Base-by-base conservation (phyloP, 768 basidiomycete species). In the Gelatoporia subvermispora region DNA sequence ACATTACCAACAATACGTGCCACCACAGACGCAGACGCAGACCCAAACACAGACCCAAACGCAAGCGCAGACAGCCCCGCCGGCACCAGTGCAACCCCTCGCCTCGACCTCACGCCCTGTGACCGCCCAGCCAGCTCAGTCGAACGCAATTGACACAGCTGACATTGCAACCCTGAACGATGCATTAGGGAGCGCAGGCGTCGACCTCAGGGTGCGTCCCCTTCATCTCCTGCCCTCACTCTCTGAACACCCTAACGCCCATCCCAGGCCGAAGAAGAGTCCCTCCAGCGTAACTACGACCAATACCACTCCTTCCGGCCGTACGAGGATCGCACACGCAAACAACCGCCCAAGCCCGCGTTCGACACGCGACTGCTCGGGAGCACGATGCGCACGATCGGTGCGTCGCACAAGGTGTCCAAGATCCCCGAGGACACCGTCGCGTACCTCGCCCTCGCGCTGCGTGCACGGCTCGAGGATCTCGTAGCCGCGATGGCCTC, bases 261-360 rank as follows among this genome's bases (percentile, higher is more conserved):
- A n/a, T n/a, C 35, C 2, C 58, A 93, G 88, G 91, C 91, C 0
- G 91, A 93, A 65, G 90, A 93, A 69, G 91, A 92, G 63, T 75
- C 78, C 3, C 68, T 92, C 4, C 87, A 90, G 55, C 75, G 85
- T 35, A 70, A 75, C 3, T 75, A 82, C 50, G 79, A 83, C 50
- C 75, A 74, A 38, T 83, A 81, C 53, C 76, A 79, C 39, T 51
- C 77, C 16, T 85, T 82, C 60, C 79, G 85, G 11, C 66, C 78
- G 0, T 83, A 79, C 58, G 85, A 88, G 64, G 91, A 93, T 67
- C 84, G 90, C 11, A 78, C 84, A 3, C 79, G 79, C 41, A 90
- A 87, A 61, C 89, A 92, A 60, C 82, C 88, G 2, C 61, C 66
- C 1, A 81, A 73, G 23, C 84, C 88, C 3, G 71, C 80, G 25